These are phyloP conservation scores for Protea cynaroides DNA, from an alignment of 164 flowering plant species.

Conservation along the genomic window DNA sequence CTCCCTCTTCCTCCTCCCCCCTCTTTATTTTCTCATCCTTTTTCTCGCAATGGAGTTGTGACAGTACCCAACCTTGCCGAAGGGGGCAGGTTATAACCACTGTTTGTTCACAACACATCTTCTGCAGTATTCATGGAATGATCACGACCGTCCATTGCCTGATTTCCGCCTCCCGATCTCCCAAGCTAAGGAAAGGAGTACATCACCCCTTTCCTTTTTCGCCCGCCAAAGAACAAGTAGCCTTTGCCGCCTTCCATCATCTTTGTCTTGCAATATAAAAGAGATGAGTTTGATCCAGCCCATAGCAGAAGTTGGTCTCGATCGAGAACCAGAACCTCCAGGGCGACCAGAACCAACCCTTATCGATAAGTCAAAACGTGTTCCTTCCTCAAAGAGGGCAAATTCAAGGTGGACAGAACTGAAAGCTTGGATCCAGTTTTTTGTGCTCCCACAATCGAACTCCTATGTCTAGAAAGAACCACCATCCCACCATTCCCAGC, in stretches of 20 bases:
- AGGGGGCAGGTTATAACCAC: conserved; percentile 64
- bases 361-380: conserved; percentile 62
- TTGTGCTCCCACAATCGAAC: conserved; percentile 29
- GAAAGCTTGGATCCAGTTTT: conserved; percentile 74
- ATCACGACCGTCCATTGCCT: conserved; percentile 15
- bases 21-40: too few relatives aligned
- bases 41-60: conserved; percentile 18
- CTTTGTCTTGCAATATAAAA: conserved; percentile 40
- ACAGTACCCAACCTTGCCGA: conserved; percentile 33
- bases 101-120: conserved; percentile 21
- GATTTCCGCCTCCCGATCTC: conserved; percentile 15
- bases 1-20: too few relatives aligned
- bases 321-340: conserved; percentile 48
- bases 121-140: conserved; percentile 17
- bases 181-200: conserved; percentile 4
- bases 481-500: conserved; percentile 85
- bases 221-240: too few relatives aligned
- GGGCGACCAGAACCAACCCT: conserved; percentile 44
- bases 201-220: too few relatives aligned
- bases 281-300: conserved; percentile 86
- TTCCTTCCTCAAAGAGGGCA: conserved; percentile 86
- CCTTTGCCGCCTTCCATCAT: conserved; percentile 23
- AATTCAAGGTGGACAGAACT: conserved; percentile 98
- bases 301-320: conserved; percentile 59
- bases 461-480: conserved; percentile 63